phyloP scores from a whole-genome alignment of 805 yeast genomes.

The Schizosaccharomyces lindneri region DNA sequence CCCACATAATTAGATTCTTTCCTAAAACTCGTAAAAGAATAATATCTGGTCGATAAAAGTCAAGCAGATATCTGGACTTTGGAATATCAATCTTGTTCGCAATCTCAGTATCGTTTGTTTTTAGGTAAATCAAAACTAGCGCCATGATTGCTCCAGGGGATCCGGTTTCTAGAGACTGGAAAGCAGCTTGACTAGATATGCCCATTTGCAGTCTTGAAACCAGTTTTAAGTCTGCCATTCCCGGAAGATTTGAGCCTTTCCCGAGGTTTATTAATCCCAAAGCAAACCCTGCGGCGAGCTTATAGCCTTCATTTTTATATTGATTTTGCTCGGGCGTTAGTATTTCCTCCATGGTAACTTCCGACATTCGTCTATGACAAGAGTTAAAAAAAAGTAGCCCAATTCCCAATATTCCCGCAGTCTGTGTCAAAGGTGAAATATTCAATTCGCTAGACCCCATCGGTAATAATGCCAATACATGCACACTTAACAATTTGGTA shows the following conservation, averaged over 20 bases:
- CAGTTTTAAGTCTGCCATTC: constrained; percentile 36
- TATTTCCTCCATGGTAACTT: constrained; percentile 46
- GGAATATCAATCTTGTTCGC: constrained; percentile 43
- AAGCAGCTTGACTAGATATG: constrained; percentile 25
- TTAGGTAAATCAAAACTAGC: constrained; percentile 44
- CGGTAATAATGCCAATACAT: constrained; percentile 75
- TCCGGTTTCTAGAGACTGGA: constrained; percentile 3
- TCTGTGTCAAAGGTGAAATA: constrained; percentile 59
- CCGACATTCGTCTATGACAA: constrained; percentile 70
- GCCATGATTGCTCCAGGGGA: constrained; percentile 30
- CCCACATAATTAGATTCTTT: constrained; percentile 49
- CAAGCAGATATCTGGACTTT: constrained; percentile 23
- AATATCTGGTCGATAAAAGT: constrained; percentile 57
- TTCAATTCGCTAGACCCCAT: constrained; percentile 74
- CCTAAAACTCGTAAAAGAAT: constrained; percentile 41
- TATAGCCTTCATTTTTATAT: constrained; percentile 40
- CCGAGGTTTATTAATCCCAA: constrained; percentile 69
- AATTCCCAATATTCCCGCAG: constrained; percentile 76
- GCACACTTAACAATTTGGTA: constrained; percentile 79
- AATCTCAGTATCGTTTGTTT: constrained; percentile 31
- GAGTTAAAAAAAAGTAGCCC: constrained; percentile 61
- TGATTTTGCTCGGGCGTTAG: background rate
- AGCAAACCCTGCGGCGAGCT: constrained; percentile 71
- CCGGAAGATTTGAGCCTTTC: constrained; percentile 35
- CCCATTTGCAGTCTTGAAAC: constrained; percentile 24